Conservation (phyloP, 345 rosid genomes). For the Brassica carinata region DNA sequence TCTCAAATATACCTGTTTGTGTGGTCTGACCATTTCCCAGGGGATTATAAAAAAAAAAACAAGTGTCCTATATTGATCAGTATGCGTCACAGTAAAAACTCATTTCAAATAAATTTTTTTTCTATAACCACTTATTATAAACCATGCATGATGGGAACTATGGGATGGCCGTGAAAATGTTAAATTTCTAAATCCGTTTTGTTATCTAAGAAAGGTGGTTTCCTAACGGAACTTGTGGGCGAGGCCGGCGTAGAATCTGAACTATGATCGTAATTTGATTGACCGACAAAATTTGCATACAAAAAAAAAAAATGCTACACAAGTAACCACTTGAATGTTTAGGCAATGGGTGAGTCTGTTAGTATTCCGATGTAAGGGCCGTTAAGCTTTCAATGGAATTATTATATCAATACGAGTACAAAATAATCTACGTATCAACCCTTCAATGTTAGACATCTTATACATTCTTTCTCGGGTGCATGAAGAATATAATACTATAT, state of each 20-base stretch:
- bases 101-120: too few species aligned
- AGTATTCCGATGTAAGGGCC: not conserved
- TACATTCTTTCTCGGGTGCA: not conserved
- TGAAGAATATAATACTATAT: not conserved
- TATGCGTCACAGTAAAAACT: too few species aligned
- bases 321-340: not conserved
- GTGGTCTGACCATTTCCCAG: too few species aligned
- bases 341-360: not conserved
- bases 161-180: too few species aligned
- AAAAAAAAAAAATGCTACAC: not conserved
- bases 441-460: not conserved
- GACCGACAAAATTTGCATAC: not conserved
- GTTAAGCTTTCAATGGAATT: not conserved
- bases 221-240: not conserved
- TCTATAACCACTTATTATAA: too few species aligned
- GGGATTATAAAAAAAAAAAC: too few species aligned
- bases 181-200: not conserved
- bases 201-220: not conserved
- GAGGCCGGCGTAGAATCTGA: not conserved
- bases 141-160: too few species aligned
- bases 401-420: not conserved
- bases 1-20: too few species aligned
- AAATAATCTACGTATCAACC: constrained; percentile 1
- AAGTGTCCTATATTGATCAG: too few species aligned
- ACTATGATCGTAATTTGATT: not conserved